These are phyloP conservation scores for Talaromyces sp. DNA, from an alignment of 2,329 filamentous ascomycete genomes.

Conservation along the genomic window DNA sequence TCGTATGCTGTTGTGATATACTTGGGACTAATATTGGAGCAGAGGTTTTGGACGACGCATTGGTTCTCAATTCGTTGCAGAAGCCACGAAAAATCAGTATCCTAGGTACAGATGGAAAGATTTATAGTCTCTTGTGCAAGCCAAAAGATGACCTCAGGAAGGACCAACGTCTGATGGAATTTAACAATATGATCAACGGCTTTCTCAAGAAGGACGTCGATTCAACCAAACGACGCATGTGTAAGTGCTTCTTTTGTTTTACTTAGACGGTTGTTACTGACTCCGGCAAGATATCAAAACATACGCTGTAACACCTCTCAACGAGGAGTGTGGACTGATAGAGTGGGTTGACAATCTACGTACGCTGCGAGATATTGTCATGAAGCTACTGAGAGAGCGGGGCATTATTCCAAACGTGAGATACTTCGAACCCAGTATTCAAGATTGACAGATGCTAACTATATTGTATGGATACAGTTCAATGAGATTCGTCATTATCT, in stretches of 20 bases:
- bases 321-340: conserved; percentile 95
- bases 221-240: conserved; percentile 80
- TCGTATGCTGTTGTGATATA: conserved; percentile 8
- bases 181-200: conserved; percentile 96
- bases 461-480: conserved; percentile 53
- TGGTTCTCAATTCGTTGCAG: conserved; percentile 85
- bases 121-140: conserved; percentile 89
- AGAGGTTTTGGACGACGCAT: conserved; percentile 76
- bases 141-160: conserved; percentile 97
- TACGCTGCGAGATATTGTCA: conserved; percentile 84
- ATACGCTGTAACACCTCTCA: conserved; percentile 92
- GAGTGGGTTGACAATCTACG: conserved; percentile 98
- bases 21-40: conserved; percentile 12
- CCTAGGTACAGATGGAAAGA: conserved; percentile 79
- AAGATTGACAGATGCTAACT: not conserved
- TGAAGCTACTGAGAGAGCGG: conserved; percentile 70
- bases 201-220: conserved; percentile 88
- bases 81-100: conserved; percentile 87
- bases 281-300: conserved; percentile 69
- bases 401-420: conserved; percentile 54
- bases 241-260: conserved; percentile 27
- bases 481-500: conserved; percentile 55
- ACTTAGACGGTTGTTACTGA: not conserved
- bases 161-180: conserved; percentile 97
- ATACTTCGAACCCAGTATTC: not conserved